Conservation (phyloP, 2,329 filamentous ascomycete species). For the Neonectria faginata region DNA sequence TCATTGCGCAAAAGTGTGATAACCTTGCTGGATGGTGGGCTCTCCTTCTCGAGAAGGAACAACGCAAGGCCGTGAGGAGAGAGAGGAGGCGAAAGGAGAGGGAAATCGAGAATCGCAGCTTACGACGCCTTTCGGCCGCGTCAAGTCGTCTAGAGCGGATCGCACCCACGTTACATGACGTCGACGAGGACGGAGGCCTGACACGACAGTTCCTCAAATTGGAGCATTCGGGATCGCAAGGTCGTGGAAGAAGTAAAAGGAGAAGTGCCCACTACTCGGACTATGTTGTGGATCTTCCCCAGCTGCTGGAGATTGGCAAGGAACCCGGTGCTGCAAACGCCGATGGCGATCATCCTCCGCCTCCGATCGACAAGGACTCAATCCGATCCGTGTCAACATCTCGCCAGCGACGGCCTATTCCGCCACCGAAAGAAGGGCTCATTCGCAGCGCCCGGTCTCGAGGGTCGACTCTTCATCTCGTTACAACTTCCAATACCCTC, state of each 20-base stretch:
- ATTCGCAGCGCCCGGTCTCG: conserved; percentile 77
- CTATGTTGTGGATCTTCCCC: conserved; percentile 78
- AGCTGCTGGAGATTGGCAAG: conserved; percentile 72
- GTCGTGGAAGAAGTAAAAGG: conserved; percentile 81
- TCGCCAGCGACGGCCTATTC: conserved; percentile 77
- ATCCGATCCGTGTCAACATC: conserved; percentile 82
- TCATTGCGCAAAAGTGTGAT: conserved; percentile 90
- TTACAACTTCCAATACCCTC: conserved; percentile 71
- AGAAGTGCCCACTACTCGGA: conserved; percentile 76
- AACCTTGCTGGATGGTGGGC: conserved; percentile 96
- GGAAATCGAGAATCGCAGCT: conserved; percentile 82
- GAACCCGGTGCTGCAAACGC: conserved; percentile 58
- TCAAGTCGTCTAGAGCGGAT: conserved; percentile 88
- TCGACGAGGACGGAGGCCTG: conserved; percentile 78
- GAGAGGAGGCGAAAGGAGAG: conserved; percentile 88
- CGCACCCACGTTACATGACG: conserved; percentile 80
- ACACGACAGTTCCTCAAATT: conserved; percentile 57
- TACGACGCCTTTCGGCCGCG: conserved; percentile 86
- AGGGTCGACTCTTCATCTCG: conserved; percentile 87
- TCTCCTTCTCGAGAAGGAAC: conserved; percentile 91
- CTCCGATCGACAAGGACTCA: conserved; percentile 83
- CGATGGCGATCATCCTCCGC: conserved; percentile 67
- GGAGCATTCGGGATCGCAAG: conserved; percentile 65
- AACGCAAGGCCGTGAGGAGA: conserved; percentile 82
- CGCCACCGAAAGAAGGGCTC: conserved; percentile 86